Percentiles rank a stretch among this genome's conserved stretches.
Evolutionary conservation across 148 eudicot species (phyloP).

Genomic region (Fagopyrum tataricum): DNA sequence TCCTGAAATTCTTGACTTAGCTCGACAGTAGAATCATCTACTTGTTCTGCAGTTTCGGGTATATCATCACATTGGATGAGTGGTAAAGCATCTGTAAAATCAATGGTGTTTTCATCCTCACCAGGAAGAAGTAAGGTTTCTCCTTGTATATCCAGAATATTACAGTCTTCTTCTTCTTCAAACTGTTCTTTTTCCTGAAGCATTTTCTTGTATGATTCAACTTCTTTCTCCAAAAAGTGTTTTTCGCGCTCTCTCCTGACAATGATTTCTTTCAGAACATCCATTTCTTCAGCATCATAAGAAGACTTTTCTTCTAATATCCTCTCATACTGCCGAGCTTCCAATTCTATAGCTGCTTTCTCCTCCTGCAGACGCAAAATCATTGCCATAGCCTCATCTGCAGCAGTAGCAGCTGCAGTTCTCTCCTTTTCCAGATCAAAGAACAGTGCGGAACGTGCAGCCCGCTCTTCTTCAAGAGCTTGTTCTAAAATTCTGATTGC

Average conservation of each 20-base stretch:
- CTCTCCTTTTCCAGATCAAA: slow-evolving; percentile 91
- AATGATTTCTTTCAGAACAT: slow-evolving; percentile 76
- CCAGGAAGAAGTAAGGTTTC: slow-evolving; percentile 31
- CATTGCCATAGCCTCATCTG: slow-evolving; percentile 99
- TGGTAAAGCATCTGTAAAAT: slow-evolving; percentile 12
- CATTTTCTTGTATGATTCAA: slow-evolving; percentile 63
- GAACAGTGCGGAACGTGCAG: slow-evolving; percentile 57
- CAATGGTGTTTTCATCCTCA: slow-evolving; percentile 24
- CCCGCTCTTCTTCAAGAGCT: slow-evolving; percentile 62
- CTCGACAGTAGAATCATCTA: background rate
- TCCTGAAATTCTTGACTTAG: background rate
- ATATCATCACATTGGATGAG: background rate
- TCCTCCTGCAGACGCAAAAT: slow-evolving; percentile 82
- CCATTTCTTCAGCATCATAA: slow-evolving; percentile 92
- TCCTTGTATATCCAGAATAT: slow-evolving; percentile 16
- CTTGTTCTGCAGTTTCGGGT: background rate
- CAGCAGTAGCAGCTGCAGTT: slow-evolving; percentile 84
- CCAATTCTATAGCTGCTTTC: slow-evolving; percentile 88
- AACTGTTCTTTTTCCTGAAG: slow-evolving; percentile 33
- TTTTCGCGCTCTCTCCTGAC: slow-evolving; percentile 74
- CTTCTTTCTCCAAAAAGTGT: slow-evolving; percentile 74
- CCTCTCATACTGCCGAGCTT: slow-evolving; percentile 90
- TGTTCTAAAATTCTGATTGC: slow-evolving; percentile 44
- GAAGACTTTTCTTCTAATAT: slow-evolving; percentile 83
- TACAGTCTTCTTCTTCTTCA: slow-evolving; percentile 20